Base-by-base conservation (phyloP, 2,329 filamentous ascomycete genomes). In the Verticillium isaacii region DNA sequence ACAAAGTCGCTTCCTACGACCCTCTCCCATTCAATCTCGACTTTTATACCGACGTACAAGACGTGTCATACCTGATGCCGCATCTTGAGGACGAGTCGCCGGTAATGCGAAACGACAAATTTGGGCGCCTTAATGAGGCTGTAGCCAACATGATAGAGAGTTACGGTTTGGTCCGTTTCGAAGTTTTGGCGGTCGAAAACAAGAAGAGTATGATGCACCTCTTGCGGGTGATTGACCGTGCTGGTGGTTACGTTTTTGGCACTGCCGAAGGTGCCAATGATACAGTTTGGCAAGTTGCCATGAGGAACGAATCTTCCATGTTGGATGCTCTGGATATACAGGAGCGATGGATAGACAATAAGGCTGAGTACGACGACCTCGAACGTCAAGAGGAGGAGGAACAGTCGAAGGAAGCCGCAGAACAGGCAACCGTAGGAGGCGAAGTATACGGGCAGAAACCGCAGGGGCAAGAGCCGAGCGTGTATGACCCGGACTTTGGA, bases 21-120 rank as follows among this genome's bases (percentile, higher is more conserved):
- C 86, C 91, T 32, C 82, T 99, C 0, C 92, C 93, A 0, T 97
- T 99, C 81, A 97, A 97, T 70, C 87, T 99, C 63, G 93, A 97
- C 67, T 99, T 89, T 76, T 99, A 98, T 75, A 98, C 95, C 64
- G 94, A 99, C 74, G 94, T 98, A 8, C 93, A 99, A 75, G 93
- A 97, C 70, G 84, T 99, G 4, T 86, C 86, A 25, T 92, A 97
- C 68, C 82, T 99, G 14, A 84, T 95, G 0, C 92, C 93, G 1
- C 83, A 89, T 63, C 85, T 99, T 52, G 88, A 93, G 68, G 83
- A 85, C 29, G 95, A 99, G 74, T 89, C 89, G 1, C 87, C 91
- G 0, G 84, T 82, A 6, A 76, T 89, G 72, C 83, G 84, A 7
- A 88, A 85, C 67, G 82, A 85, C 23, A 97, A 96, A 72, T 98